phyloP scores from a whole-genome alignment of 495 filamentous ascomycete species.

The Penicillium taxi region DNA sequence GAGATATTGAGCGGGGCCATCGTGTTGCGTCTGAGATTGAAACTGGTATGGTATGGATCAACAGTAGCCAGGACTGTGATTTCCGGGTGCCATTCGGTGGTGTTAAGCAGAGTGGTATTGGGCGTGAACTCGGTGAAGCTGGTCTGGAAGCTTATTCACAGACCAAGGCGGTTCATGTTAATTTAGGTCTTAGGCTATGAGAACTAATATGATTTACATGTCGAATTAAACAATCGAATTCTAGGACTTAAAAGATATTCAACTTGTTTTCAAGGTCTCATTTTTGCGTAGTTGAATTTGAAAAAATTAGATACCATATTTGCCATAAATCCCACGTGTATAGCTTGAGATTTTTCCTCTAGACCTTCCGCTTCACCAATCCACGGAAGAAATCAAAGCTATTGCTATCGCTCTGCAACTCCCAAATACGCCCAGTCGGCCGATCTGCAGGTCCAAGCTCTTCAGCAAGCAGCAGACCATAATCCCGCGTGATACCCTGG shows the following conservation, averaged over 20 bases:
- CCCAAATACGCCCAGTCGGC: conserved; percentile 67
- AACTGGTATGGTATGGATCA: conserved; percentile 95
- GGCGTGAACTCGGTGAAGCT: conserved; percentile 77
- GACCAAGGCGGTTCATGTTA: conserved; percentile 72
- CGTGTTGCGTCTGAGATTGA: conserved; percentile 76
- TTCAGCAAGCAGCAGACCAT: conserved; percentile 74
- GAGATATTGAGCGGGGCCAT: conserved; percentile 70
- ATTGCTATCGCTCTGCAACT: conserved; percentile 92
- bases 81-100: conserved; percentile 79
- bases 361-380: conserved; percentile 70
- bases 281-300: no score
- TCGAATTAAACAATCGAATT: no score
- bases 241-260: no score
- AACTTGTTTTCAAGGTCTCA: no score
- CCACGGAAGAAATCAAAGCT: conserved; percentile 98
- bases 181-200: conserved; percentile 46
- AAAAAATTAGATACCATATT: no score
- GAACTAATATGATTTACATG: not conserved
- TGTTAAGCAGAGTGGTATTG: conserved; percentile 91
- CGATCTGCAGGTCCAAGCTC: conserved; percentile 68
- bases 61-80: conserved; percentile 68
- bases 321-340: no score
- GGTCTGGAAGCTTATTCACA: conserved; percentile 72
- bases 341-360: no score
- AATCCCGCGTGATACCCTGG: conserved; percentile 81